phyloP scores from a whole-genome alignment of 129 eudicot species.

The Saposhnikovia divaricata region DNA sequence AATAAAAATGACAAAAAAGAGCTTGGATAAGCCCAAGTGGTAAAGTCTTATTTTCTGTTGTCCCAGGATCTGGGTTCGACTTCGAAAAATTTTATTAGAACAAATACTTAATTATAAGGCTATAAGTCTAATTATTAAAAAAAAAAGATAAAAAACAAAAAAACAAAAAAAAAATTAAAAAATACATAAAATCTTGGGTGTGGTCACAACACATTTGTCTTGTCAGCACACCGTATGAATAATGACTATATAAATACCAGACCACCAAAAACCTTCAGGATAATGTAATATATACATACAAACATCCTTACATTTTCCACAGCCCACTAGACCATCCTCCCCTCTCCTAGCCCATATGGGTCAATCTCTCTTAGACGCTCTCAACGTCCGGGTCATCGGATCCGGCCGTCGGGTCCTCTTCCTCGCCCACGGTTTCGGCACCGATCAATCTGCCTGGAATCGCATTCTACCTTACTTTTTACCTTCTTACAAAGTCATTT shows the following conservation, averaged over 20 bases:
- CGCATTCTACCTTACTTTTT: conserved; percentile 65
- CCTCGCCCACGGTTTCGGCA: conserved; percentile 87
- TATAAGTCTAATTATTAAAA: too few relatives aligned
- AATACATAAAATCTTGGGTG: not conserved
- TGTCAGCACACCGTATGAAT: not conserved
- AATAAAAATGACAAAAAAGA: too few relatives aligned
- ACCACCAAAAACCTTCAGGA: not conserved
- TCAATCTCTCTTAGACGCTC: conserved; percentile 52
- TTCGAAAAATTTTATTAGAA: too few relatives aligned
- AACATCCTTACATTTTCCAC: not conserved
- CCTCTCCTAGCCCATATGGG: conserved; percentile 36
- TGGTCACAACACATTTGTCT: not conserved
- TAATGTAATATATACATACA: not conserved
- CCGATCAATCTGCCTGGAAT: conserved; percentile 93
- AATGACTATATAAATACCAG: not conserved
- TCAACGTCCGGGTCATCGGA: conserved; percentile 80
- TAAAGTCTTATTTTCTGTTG: too few relatives aligned
- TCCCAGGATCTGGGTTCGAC: too few relatives aligned
- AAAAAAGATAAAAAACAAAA: too few relatives aligned
- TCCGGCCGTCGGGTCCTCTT: conserved; percentile 58
- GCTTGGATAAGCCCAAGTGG: too few relatives aligned
- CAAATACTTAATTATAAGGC: too few relatives aligned
- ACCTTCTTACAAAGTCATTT: conserved; percentile 48
- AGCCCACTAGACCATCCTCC: not conserved
- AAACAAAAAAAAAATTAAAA: too few relatives aligned